These are phyloP conservation scores for Tolypocladium pustulatum DNA, from an alignment of 2,329 filamentous ascomycete genomes.

Conservation along the genomic window DNA sequence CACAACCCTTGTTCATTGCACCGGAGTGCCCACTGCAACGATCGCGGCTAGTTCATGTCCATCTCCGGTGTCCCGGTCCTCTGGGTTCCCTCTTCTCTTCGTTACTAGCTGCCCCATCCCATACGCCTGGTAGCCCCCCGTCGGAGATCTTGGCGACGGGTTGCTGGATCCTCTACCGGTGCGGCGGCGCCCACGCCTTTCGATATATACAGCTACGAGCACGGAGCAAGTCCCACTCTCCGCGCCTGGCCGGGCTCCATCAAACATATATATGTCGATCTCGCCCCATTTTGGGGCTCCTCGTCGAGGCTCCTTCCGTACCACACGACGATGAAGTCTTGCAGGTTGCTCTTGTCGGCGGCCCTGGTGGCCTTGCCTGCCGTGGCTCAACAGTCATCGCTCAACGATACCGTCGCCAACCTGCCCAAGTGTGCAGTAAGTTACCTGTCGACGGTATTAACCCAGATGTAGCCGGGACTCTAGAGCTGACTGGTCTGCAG, in stretches of 20 bases:
- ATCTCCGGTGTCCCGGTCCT: neutral
- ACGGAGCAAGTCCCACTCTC: neutral
- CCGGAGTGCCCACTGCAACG: neutral
- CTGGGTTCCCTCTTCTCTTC: neutral
- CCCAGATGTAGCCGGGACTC: neutral
- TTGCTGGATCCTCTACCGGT: neutral
- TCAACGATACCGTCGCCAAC: neutral
- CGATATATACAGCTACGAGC: neutral
- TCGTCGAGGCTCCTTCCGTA: neutral
- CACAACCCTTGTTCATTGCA: neutral
- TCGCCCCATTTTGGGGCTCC: neutral
- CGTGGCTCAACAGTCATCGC: neutral
- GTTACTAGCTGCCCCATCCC: neutral
- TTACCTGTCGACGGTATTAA: neutral
- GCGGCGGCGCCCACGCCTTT: neutral
- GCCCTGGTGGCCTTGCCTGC: neutral
- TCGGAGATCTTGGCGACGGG: neutral
- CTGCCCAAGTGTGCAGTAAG: constrained; percentile 3
- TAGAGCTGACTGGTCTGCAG: neutral
- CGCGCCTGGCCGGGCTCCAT: neutral
- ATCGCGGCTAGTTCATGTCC: neutral
- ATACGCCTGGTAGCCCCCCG: neutral
- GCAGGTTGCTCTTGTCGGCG: neutral
- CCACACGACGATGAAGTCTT: neutral
- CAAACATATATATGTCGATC: neutral